These are phyloP conservation scores for Termitomyces sp. DNA, from an alignment of 768 basidiomycete species.

Conservation along the genomic window DNA sequence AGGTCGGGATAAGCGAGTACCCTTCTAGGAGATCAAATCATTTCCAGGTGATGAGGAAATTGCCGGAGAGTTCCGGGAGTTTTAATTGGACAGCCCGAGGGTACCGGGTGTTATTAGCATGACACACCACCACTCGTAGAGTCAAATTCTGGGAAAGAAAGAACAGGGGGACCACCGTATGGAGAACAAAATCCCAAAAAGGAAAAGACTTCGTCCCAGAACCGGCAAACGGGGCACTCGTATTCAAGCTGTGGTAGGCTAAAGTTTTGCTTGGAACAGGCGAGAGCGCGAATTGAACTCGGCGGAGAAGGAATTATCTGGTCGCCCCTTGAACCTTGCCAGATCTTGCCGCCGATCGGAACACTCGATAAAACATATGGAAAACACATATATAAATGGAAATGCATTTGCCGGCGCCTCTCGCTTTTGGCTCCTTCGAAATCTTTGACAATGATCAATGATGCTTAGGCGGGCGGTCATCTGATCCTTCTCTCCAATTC, in stretches of 20 bases:
- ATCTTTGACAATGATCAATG: not conserved
- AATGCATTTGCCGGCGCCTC: not conserved
- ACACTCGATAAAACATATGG: not conserved
- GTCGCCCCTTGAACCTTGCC: not conserved
- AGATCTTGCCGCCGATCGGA: not conserved
- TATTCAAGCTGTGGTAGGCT: not conserved
- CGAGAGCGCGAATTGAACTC: too few species aligned
- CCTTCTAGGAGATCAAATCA: not conserved
- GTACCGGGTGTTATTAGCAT: not conserved
- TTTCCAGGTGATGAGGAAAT: not conserved
- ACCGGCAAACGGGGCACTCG: not conserved
- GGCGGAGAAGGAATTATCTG: not conserved
- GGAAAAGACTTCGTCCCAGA: too few species aligned
- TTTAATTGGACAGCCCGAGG: not conserved
- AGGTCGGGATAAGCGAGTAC: not conserved
- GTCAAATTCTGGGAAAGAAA: not conserved
- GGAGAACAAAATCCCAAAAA: not conserved
- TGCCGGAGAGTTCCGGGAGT: not conserved
- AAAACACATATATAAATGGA: not conserved
- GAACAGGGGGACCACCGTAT: not conserved
- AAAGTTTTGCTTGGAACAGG: not conserved
- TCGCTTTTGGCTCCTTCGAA: not conserved
- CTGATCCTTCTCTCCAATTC: not conserved
- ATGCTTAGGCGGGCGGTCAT: not conserved
- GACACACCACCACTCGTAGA: too few species aligned